phyloP scores from a whole-genome alignment of 208 protist genomes.

The Wallacemonas collosoma region DNA sequence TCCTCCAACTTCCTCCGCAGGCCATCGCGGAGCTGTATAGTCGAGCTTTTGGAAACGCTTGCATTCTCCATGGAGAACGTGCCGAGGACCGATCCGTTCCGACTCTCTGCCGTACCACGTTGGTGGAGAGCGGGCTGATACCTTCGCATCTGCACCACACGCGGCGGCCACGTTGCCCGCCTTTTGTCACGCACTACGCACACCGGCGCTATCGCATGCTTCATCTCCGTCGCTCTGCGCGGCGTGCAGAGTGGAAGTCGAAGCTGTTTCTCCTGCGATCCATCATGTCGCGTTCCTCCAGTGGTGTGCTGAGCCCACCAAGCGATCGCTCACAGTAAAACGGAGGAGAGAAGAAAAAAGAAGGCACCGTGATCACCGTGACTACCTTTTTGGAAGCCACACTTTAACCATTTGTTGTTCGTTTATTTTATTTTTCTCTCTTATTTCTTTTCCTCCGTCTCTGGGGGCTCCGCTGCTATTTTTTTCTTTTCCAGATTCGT shows the following conservation, averaged over 20 bases:
- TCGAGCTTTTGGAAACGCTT: background rate
- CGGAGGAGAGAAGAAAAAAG: too few species aligned
- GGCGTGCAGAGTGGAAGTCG: conserved; percentile 5
- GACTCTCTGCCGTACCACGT: background rate
- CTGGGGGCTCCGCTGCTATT: too few species aligned
- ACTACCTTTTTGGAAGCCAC: too few species aligned
- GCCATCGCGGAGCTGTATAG: background rate
- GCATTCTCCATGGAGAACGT: background rate
- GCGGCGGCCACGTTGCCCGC: background rate
- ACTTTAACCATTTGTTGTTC: background rate
- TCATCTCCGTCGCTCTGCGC: conserved; percentile 2
- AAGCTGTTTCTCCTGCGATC: conserved; percentile 1
- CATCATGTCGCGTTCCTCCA: background rate
- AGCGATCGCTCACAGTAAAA: too few species aligned
- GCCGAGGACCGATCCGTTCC: background rate
- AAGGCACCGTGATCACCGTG: too few species aligned
- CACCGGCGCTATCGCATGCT: background rate
- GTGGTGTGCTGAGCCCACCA: too few species aligned
- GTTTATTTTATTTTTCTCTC: conserved; percentile 6
- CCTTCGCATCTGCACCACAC: background rate
- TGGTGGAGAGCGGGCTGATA: background rate
- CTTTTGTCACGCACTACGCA: background rate
- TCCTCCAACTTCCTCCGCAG: background rate
- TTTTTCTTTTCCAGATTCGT: too few species aligned
- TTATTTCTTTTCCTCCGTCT: conserved; percentile 18